phyloP scores from a whole-genome alignment of 192 early-diverging fungal species.

The Radiomyces spectabilis region DNA sequence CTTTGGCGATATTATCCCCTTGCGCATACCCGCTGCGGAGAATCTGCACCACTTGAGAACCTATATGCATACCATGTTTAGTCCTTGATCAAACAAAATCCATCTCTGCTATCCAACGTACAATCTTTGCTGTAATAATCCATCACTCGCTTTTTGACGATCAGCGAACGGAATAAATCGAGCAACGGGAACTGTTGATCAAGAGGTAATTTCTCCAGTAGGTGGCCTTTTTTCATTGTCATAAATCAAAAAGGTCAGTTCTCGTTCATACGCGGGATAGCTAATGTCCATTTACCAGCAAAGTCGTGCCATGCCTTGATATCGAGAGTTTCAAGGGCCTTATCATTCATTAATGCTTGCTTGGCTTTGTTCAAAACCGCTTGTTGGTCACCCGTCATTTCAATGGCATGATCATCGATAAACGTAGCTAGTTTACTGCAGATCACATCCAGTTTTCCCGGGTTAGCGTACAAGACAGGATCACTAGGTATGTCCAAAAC shows the following conservation, averaged over 20 bases:
- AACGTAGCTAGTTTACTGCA: conserved; percentile 27
- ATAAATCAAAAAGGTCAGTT: too few species aligned
- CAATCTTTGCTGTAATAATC: conserved; percentile 38
- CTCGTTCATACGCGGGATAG: too few species aligned
- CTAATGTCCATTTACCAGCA: conserved; percentile 5
- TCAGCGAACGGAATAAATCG: conserved; percentile 54
- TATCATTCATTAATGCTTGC: background rate
- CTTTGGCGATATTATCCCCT: conserved; percentile 31
- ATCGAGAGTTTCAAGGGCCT: background rate
- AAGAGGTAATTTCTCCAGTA: conserved; percentile 19
- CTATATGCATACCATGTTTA: too few species aligned
- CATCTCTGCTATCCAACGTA: too few species aligned
- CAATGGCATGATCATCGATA: conserved; percentile 9
- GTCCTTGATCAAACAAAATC: too few species aligned
- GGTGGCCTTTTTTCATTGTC: too few species aligned
- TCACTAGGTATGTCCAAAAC: conserved; percentile 31
- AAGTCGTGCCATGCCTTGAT: conserved; percentile 5
- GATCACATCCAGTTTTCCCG: conserved; percentile 23
- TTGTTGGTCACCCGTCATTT: background rate
- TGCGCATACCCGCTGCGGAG: conserved; percentile 1
- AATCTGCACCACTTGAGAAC: conserved; percentile 1
- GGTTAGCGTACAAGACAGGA: conserved; percentile 33
- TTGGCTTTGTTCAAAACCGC: background rate
- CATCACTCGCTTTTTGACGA: conserved; percentile 36
- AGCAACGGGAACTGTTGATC: conserved; percentile 54